These are phyloP conservation scores for Coemansia sp. DNA, from an alignment of 192 early-diverging fungal species.

Conservation along the genomic window DNA sequence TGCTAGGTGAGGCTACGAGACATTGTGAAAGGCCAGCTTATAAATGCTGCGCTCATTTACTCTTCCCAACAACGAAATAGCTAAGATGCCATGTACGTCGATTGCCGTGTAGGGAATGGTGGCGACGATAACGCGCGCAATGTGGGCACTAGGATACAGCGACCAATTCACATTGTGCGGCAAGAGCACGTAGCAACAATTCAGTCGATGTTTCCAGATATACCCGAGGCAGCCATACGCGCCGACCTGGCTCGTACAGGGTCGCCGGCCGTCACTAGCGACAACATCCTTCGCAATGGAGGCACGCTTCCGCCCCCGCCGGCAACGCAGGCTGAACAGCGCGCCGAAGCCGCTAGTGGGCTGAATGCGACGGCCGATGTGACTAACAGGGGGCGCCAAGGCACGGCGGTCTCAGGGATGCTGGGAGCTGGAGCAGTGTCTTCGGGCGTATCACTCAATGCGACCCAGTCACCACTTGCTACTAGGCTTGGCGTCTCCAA, in stretches of 20 bases:
- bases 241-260: slow-evolving; percentile 77
- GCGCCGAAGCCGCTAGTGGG: slow-evolving; percentile 5
- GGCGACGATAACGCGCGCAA: slow-evolving; percentile 28
- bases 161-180: slow-evolving; percentile 37
- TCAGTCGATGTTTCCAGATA: slow-evolving; percentile 79
- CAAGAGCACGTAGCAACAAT: slow-evolving; percentile 65
- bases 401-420: background rate
- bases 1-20: slow-evolving; percentile 29
- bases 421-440: slow-evolving; percentile 6
- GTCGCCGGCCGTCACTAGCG: slow-evolving; percentile 77
- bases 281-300: slow-evolving; percentile 71
- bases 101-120: slow-evolving; percentile 26
- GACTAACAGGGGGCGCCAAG: slow-evolving; percentile 2
- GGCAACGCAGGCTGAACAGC: slow-evolving; percentile 23
- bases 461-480: slow-evolving; percentile 41
- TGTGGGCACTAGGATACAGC: slow-evolving; percentile 13
- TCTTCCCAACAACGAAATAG: background rate
- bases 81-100: background rate
- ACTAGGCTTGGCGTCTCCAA: slow-evolving; percentile 31
- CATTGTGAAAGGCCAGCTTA: background rate
- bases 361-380: background rate
- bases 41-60: background rate
- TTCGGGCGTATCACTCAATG: slow-evolving; percentile 31
- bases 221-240: slow-evolving; percentile 70
- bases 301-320: slow-evolving; percentile 43